These are phyloP conservation scores for Verticillium dahliae DNA, from an alignment of 2,329 filamentous ascomycete genomes.

Conservation along the genomic window DNA sequence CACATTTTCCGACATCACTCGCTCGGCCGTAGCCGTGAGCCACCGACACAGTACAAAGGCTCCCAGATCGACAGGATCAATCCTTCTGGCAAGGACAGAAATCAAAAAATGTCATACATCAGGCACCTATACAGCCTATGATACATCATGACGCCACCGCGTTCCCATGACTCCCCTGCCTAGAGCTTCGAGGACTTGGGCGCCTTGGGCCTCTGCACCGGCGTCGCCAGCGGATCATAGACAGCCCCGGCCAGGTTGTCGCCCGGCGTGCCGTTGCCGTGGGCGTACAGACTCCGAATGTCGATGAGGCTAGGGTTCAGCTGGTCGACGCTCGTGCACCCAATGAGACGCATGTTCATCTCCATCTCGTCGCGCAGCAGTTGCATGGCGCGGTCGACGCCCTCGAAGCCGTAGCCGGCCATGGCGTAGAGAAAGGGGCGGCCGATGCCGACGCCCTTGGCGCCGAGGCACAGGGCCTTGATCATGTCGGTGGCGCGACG, in stretches of 20 bases:
- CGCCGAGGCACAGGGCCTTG: constrained; percentile 86
- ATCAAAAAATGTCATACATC: constrained; percentile 13
- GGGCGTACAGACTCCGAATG: constrained; percentile 56
- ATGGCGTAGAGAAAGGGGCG: constrained; percentile 95
- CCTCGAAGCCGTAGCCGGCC: constrained; percentile 80
- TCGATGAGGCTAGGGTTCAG: constrained; percentile 79
- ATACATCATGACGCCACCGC: background rate
- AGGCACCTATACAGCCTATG: background rate
- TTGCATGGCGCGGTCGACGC: constrained; percentile 89
- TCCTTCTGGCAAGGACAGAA: too few relatives aligned
- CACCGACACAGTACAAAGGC: too few relatives aligned
- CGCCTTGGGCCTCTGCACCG: constrained; percentile 40
- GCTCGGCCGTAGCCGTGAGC: too few relatives aligned
- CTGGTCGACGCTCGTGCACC: constrained; percentile 66
- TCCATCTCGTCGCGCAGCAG: constrained; percentile 93
- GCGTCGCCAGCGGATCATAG: constrained; percentile 48
- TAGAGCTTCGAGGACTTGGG: constrained; percentile 38
- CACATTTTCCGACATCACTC: too few relatives aligned
- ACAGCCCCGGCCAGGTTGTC: constrained; percentile 42
- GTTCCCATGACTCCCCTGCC: background rate
- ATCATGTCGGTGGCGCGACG: constrained; percentile 81
- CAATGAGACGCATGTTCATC: constrained; percentile 97
- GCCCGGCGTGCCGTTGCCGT: constrained; percentile 39
- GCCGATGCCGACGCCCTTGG: constrained; percentile 87
- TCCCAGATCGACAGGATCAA: too few relatives aligned